phyloP scores from a whole-genome alignment of 1,284 basidiomycete species.

The Sanghuangporus baumii region DNA sequence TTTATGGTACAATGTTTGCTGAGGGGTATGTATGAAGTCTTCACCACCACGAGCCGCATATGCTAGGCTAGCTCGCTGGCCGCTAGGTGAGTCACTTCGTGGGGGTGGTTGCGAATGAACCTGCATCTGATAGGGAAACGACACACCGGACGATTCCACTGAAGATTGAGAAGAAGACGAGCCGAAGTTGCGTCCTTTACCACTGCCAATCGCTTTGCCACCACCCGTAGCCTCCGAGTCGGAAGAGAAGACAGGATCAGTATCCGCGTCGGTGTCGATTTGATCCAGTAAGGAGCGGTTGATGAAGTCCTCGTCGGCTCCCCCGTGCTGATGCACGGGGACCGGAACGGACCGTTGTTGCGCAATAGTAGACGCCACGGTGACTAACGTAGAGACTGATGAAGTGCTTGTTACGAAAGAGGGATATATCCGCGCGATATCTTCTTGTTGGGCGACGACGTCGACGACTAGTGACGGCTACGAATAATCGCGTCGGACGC shows the following conservation, averaged over 20 bases:
- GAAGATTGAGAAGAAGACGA: conserved; percentile 43
- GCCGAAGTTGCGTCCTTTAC: conserved; percentile 32
- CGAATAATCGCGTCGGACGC: conserved; percentile 13
- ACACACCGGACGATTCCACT: conserved; percentile 46
- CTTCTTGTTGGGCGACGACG: conserved; percentile 16
- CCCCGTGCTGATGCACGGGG: conserved; percentile 30
- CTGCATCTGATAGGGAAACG: conserved; percentile 46
- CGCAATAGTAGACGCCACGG: conserved; percentile 20
- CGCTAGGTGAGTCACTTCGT: conserved; percentile 46
- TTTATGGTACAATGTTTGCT: conserved; percentile 44
- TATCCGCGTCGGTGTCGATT: conserved; percentile 73
- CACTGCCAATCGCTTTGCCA: background rate
- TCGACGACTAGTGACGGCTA: conserved; percentile 3
- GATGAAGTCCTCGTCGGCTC: conserved; percentile 72
- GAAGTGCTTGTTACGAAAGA: background rate
- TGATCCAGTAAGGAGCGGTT: conserved; percentile 76
- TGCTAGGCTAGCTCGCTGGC: conserved; percentile 25
- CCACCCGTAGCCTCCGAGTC: conserved; percentile 48
- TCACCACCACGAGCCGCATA: conserved; percentile 30
- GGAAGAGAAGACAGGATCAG: conserved; percentile 54
- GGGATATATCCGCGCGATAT: conserved; percentile 1
- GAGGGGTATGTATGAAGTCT: conserved; percentile 32
- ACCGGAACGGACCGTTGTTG: conserved; percentile 33
- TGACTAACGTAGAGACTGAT: conserved; percentile 14
- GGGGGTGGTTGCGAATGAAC: conserved; percentile 36